These are phyloP conservation scores for Hapsidospora chrysogenum DNA, from an alignment of 495 filamentous ascomycete species.

Conservation along the genomic window DNA sequence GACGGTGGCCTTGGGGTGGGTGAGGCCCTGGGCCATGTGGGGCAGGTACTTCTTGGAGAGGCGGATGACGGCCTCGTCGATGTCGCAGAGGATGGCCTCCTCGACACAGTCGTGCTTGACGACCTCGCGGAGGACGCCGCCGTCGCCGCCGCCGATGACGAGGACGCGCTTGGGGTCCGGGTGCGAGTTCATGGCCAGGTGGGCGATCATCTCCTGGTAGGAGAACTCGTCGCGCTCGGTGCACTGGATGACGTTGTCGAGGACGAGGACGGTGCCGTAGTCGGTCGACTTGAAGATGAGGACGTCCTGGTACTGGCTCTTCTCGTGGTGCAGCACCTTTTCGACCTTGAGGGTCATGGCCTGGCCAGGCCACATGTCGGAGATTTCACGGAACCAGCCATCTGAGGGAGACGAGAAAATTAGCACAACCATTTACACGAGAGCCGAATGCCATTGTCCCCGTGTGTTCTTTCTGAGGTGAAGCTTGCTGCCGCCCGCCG, in stretches of 20 bases:
- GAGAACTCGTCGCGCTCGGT: constrained; percentile 98
- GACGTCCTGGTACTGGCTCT: constrained; percentile 96
- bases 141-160: constrained; percentile 94
- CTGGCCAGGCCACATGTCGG: constrained; percentile 96
- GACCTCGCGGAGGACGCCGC: constrained; percentile 91
- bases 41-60: constrained; percentile 97
- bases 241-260: constrained; percentile 98
- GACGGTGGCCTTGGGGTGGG: constrained; percentile 80
- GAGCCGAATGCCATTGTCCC: constrained; percentile 4
- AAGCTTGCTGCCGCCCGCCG: too few species aligned
- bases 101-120: constrained; percentile 93
- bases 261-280: constrained; percentile 91
- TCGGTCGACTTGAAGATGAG: constrained; percentile 94
- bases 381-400: constrained; percentile 99
- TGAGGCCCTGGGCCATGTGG: constrained; percentile 80
- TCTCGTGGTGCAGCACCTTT: constrained; percentile 95
- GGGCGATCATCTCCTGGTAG: constrained; percentile 99
- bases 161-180: constrained; percentile 95
- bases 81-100: constrained; percentile 92
- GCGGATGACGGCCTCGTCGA: constrained; percentile 98
- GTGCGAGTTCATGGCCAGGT: constrained; percentile 97
- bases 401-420: constrained; percentile 45
- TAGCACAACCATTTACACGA: too few species aligned
- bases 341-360: constrained; percentile 98
- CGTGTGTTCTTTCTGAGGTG: constrained; percentile 2